Base-by-base conservation (phyloP, 306 rosid genomes). In the Vicia sativa region DNA sequence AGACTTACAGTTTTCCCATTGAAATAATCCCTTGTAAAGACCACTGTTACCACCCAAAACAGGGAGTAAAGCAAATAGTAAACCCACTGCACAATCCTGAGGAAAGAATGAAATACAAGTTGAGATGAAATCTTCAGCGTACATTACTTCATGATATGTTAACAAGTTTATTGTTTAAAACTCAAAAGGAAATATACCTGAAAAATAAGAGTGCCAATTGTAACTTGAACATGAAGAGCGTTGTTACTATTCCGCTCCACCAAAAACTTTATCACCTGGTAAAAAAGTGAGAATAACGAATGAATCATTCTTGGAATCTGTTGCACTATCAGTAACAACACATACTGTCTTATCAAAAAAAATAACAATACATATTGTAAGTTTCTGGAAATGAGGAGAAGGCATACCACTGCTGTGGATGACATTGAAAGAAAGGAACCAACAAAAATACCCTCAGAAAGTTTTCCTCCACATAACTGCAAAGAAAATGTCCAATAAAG, bases 41-140 rank as follows among this genome's bases (percentile, higher is more conserved):
- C 99, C 96, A 29, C 96, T 85, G 80, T 75, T 88, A 76, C 99
- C 99, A 31, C 99, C 99, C 99, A 95, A 82, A 76, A 95, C 96
- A 49, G 99, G 99, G 74, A 95, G 97, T 83, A 95, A 81, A 74
- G 99, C 99, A 82, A 90, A 88, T 64, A 95, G 79, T 84, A 95
- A 84, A 80, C 99, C 99, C 83, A 95, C 97, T 12, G 99, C 97
- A 84, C 99, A 95, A 79, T 95, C 99, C 97, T 95, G 87, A 67
- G 64, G 39, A 74, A 74, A 18, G 58, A 81, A 72, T 65, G 70
- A 68, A 8, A 62, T n/a, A 46, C 44, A 66, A 23, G 11, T 55
- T 49, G 35, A 64, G 56, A 60, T 54, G 34, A 80, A 55, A 55
- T 37, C 55, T 50, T 50, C 10, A 14, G 21, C 43, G 41, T 62